Conservation (phyloP, 2,329 filamentous ascomycete species). For the Exophiala alcalophila region DNA sequence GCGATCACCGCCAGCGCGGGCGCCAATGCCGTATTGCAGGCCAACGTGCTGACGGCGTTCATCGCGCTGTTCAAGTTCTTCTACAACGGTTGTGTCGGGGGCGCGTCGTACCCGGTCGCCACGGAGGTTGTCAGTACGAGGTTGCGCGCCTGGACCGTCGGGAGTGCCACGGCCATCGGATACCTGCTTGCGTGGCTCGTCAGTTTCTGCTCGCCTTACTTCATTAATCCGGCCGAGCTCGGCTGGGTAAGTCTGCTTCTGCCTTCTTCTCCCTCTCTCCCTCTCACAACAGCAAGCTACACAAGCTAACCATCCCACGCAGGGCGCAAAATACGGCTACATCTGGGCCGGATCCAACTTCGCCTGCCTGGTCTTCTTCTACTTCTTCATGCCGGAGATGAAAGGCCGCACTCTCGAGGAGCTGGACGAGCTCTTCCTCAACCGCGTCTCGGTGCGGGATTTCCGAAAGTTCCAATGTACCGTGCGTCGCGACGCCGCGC, state of each 20-base stretch:
- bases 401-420: constrained; percentile 41
- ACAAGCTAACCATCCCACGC: too few relatives aligned
- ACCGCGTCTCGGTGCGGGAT: constrained; percentile 18
- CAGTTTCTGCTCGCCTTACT: constrained; percentile 40
- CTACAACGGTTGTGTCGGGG: constrained; percentile 37
- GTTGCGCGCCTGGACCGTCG: constrained; percentile 38
- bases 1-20: constrained; percentile 39
- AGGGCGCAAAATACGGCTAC: constrained; percentile 32
- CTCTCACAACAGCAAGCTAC: constrained; percentile 5
- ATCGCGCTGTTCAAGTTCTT: constrained; percentile 38
- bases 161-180: constrained; percentile 35
- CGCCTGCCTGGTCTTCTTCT: constrained; percentile 17
- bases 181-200: constrained; percentile 39
- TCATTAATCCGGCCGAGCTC: constrained; percentile 40
- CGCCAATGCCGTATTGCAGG: constrained; percentile 20
- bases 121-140: constrained; percentile 33
- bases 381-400: constrained; percentile 40
- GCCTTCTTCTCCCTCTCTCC: not conserved
- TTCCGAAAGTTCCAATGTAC: constrained; percentile 13
- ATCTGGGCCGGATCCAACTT: constrained; percentile 30
- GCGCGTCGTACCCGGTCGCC: constrained; percentile 35
- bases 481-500: constrained; percentile 8
- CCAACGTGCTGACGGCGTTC: constrained; percentile 36
- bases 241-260: constrained; percentile 33
- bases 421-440: constrained; percentile 41